Evolutionary conservation across 2,329 filamentous ascomycete genomes (phyloP), one percentile per base, ranked within the genome.

Genomic region (Phyllosticta citribraziliensis): DNA sequence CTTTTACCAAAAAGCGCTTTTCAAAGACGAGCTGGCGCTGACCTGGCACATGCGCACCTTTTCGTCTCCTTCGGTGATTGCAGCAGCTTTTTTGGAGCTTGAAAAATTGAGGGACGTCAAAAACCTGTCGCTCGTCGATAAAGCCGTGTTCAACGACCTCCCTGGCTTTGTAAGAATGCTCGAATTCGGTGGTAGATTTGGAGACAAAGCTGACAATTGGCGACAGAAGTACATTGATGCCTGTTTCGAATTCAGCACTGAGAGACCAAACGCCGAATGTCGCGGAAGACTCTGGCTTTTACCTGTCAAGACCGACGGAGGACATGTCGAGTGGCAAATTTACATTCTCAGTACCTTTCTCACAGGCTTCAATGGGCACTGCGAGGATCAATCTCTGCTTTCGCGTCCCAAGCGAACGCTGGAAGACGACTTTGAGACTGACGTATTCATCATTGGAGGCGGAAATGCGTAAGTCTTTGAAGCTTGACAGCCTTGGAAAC

Each of bases 401-500:
- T 52, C 22, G 17, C n/a, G 19, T 24, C 63, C 60, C 9, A 33
- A 19, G 10, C 53, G 51, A 53, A 19, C 3, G 14, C 4, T 63
- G 56, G 14, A 52, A 17, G 52, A 30, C 3, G 20, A 14, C 10
- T 54, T 64, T 52, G 25, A 55, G 5, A 63, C 56, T 17, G 61
- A 64, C 5, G 63, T 64, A 11, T 61, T 63, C 40, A 61, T 64
- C 19, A 54, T 64, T 17, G 63, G 63, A 22, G 63, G 53, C 19
- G 63, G 61, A 20, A 61, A 58, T 10, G 61, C 58, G 61, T 64
- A 57, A 56, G 63, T 61, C 6, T 22, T 22, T 22, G 22, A 22
- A 22, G 22, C 22, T 22, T 22, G 3, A 22, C 22, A 22, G 22
- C 22, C 22, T 20, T 22, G n/a, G 51, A 6, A 51, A 2, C 10